Evolutionary conservation across 108 stramenopile genomes (phyloP), one percentile per base, ranked within the genome.

Genomic region (Mediolabrus comicus): DNA sequence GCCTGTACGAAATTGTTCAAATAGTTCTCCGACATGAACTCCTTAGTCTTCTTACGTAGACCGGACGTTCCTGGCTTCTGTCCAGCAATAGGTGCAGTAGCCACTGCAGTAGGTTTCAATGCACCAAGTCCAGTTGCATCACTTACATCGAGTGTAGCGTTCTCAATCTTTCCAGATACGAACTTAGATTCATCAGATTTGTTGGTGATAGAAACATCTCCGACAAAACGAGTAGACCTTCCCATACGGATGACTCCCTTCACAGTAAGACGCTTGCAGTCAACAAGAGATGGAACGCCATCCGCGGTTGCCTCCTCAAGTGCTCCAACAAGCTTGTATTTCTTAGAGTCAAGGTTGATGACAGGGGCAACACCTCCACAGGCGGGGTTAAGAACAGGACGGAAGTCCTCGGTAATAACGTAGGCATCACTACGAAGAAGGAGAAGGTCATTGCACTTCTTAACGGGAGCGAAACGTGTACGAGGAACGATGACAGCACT

Each of bases 51-150:
- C 89, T 99, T 99, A 38, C 98, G 91, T 53, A 99, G 92, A 54
- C 98, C 99, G 5, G 96, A 97, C n/a, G 99, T 99, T 69, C 99
- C 99, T 22, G 99, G 99, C 78, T 98, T 92, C 75, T 98, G 98
- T n/a, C 97, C 99, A 32, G 69, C 92, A 77, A 98, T 96, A 17
- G 98, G 98, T 54, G 90, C 53, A 52, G 98, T 88, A 28, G 69
- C 68, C 33, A 98, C 95, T 12, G 71, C 64, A 30, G 80, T 80
- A 9, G 95, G 79, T 74, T 86, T 88, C 31, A 99, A 82, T 17
- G 85, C 69, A 19, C 97, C 98, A 52, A 96, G 82, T 32, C 98
- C 98, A 43, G 83, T 65, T 14, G 83, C 88, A 39, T 77, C 84
- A 41, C 96, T 92, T 64, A 99, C 72, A 76, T 99, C 98, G 8